Evolutionary conservation across 768 basidiomycete species (phyloP), one percentile per base, ranked within the genome.

Genomic region (Cytidiella melzeri): DNA sequence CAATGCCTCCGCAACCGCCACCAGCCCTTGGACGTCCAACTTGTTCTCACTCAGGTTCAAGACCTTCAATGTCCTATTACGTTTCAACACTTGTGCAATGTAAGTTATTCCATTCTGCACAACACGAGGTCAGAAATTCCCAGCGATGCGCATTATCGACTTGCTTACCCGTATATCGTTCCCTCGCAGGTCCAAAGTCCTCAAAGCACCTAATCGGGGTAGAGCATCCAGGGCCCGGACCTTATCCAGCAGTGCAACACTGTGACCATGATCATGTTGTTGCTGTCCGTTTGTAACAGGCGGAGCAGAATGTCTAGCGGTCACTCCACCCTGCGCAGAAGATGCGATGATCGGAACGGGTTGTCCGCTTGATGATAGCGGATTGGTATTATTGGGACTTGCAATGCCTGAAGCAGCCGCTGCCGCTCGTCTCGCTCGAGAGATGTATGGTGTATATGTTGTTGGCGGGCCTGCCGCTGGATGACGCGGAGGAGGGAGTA

Each of bases 11-110:
- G 92, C 93, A 12, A 99, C 74, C 0, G 76, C 70, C 2, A 84
- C 80, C 9, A 99, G 71, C 46, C 91, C 90, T 7, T 76, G 70
- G 1, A 88, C 78, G 50, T 95, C 95, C 4, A 99, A 78, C 64
- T 87, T 92, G 65, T 98, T 98, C 64, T 98, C 95, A 59, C 88
- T 86, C 45, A 98, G 69, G 64, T 97, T 98, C 21, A 97, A 74
- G 4, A 97, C 84, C 67, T 95, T 96, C 39, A 98, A 72, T 3
- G 95, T 97, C 39, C 93, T 74, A 66, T 99, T 98, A 30, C 95
- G 84, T 63, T 98, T 98, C 54, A 98, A 72, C 0, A 98, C 95
- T 67, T 98, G 94, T 0, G 93, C 86, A 42, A 98, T 80, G 61
- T 96, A 97, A 0, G 79, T 80, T 28, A 97, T 84, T 0, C 95